Conservation (phyloP, 2,329 filamentous ascomycete genomes). For the Fusarium subglutinans region DNA sequence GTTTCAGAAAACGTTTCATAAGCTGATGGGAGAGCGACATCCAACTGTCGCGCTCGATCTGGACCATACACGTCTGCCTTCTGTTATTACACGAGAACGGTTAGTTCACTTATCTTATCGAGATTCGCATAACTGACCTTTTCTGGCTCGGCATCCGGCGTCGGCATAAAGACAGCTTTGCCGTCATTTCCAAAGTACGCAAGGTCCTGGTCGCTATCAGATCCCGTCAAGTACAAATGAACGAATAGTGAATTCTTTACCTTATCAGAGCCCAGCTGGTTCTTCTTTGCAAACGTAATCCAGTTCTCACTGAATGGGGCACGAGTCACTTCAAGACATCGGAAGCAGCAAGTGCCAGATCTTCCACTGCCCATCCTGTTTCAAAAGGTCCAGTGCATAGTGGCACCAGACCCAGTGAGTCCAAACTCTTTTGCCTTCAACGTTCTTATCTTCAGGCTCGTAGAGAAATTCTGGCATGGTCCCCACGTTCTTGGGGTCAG, state of each 20-base stretch:
- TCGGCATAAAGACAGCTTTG: neutral
- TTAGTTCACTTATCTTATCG: neutral
- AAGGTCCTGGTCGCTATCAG: rapidly evolving
- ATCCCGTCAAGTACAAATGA: rapidly evolving
- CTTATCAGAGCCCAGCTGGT: neutral
- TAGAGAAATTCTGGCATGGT: neutral
- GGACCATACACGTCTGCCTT: neutral
- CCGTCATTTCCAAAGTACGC: neutral
- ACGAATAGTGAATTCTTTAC: rapidly evolving
- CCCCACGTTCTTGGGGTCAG: neutral
- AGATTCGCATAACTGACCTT: neutral
- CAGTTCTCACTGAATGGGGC: neutral
- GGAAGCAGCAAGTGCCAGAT: neutral
- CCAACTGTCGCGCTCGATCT: neutral
- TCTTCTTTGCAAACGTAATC: neutral
- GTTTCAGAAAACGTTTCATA: neutral
- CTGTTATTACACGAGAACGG: rapidly evolving
- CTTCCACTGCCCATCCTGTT: neutral
- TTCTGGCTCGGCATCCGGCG: neutral
- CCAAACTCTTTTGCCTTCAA: neutral
- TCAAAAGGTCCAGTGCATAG: neutral
- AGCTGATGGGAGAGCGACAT: neutral
- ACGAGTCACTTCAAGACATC: neutral
- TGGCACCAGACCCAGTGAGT: neutral
- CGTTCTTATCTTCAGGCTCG: neutral